Evolutionary conservation across 495 filamentous ascomycete genomes (phyloP).

Genomic region (Neurospora africana): DNA sequence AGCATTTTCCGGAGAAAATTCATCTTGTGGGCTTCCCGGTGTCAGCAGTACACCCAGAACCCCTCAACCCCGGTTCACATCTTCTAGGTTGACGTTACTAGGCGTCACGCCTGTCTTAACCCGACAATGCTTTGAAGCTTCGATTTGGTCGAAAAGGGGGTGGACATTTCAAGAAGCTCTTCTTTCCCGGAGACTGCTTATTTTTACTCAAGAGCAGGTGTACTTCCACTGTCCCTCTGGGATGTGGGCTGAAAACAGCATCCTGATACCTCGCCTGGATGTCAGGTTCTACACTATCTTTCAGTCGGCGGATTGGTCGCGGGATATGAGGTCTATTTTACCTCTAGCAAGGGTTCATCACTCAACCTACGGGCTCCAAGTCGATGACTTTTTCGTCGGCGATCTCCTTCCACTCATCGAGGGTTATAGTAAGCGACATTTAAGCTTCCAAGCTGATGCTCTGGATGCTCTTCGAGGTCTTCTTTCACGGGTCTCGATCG

Average conservation of each 20-base stretch:
- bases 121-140: neutral
- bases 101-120: accelerated
- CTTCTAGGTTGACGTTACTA: accelerated
- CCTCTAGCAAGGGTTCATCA: too few species aligned
- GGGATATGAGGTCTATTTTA: too few species aligned
- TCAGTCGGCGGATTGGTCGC: too few species aligned
- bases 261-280: too few species aligned
- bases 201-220: neutral
- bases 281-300: too few species aligned
- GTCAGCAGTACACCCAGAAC: neutral
- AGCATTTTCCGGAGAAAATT: neutral
- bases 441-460: neutral
- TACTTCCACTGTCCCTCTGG: neutral
- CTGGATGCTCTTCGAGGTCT: neutral
- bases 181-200: neutral
- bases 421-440: neutral
- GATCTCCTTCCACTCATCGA: accelerated
- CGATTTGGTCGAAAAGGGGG: neutral
- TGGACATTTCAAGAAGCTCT: neutral
- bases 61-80: neutral
- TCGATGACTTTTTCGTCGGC: accelerated
- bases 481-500: neutral
- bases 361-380: neutral
- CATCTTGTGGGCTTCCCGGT: neutral
- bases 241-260: neutral